A percentile compares a stretch with the other conserved stretches of the same genome.
Evolutionary conservation across 495 filamentous ascomycete genomes (phyloP).

Genomic region (Peziza echinospora): DNA sequence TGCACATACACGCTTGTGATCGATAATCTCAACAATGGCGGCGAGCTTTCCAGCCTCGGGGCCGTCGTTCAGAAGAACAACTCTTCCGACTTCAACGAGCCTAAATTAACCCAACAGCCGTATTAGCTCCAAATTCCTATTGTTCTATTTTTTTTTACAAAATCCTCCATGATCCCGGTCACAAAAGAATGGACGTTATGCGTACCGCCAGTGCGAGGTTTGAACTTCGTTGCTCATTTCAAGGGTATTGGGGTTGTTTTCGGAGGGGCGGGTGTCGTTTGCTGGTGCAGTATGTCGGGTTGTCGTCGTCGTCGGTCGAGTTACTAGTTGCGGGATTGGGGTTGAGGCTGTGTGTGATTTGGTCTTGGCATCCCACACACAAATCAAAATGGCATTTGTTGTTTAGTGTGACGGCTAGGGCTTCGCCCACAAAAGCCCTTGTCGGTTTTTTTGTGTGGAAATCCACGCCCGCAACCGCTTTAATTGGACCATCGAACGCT

Average conservation of each 20-base stretch:
- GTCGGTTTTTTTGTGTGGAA: neutral
- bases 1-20: slow-evolving; percentile 89
- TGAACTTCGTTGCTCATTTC: slow-evolving; percentile 16
- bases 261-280: slow-evolving; percentile 6
- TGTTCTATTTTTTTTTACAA: too few relatives aligned
- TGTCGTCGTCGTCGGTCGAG: slow-evolving; percentile 8
- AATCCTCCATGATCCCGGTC: neutral
- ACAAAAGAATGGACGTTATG: neutral
- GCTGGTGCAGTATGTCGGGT: too few relatives aligned
- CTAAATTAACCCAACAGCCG: slow-evolving; percentile 35
- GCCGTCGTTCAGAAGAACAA: slow-evolving; percentile 61
- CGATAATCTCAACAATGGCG: slow-evolving; percentile 93
- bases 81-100: slow-evolving; percentile 88
- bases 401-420: neutral
- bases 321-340: too few relatives aligned
- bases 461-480: too few relatives aligned
- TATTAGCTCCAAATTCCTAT: neutral
- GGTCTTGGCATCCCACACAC: neutral
- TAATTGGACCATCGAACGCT: slow-evolving; percentile 5
- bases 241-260: slow-evolving; percentile 4
- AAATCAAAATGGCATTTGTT: too few relatives aligned
- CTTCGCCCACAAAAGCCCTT: neutral
- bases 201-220: slow-evolving; percentile 20
- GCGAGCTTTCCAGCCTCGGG: slow-evolving; percentile 70
- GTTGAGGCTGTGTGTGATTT: neutral